Percentiles rank a stretch among this genome's conserved stretches.
These are phyloP conservation scores for Iris pallida DNA, from an alignment of 116 monocot species.

Conservation along the genomic window DNA sequence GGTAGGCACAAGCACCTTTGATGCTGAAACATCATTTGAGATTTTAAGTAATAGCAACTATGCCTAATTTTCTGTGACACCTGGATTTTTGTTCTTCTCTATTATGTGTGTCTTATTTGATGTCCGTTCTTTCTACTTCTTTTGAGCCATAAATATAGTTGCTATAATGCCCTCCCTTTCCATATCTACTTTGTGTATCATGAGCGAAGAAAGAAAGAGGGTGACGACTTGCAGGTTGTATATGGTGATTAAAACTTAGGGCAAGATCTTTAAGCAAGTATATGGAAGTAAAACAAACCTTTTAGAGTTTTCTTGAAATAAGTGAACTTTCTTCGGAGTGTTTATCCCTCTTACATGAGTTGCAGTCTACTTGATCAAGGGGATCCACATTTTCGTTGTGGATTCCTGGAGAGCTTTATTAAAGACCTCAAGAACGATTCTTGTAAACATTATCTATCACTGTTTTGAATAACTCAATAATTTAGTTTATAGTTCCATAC, in stretches of 20 bases:
- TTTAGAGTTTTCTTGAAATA: not conserved
- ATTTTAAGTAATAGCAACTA: not conserved
- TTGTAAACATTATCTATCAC: no score
- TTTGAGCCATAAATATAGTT: not conserved
- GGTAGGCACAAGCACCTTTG: conserved; percentile 26
- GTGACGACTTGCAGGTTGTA: no score
- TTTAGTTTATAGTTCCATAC: no score
- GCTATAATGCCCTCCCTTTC: no score
- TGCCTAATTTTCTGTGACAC: not conserved
- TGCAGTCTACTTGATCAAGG: not conserved
- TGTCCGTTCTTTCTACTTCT: not conserved
- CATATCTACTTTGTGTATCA: no score
- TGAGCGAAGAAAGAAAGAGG: no score
- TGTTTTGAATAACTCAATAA: no score
- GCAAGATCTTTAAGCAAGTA: not conserved
- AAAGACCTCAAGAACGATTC: not conserved
- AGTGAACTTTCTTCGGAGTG: not conserved
- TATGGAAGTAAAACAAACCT: not conserved
- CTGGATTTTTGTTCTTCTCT: not conserved
- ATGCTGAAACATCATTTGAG: conserved; percentile 6
- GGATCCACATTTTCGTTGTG: not conserved
- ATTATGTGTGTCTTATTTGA: not conserved
- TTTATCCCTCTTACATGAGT: not conserved
- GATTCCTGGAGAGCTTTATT: not conserved
- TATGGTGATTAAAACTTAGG: not conserved